phyloP scores from a whole-genome alignment of 257 asterid genomes.

The Solanum bulbocastanum region DNA sequence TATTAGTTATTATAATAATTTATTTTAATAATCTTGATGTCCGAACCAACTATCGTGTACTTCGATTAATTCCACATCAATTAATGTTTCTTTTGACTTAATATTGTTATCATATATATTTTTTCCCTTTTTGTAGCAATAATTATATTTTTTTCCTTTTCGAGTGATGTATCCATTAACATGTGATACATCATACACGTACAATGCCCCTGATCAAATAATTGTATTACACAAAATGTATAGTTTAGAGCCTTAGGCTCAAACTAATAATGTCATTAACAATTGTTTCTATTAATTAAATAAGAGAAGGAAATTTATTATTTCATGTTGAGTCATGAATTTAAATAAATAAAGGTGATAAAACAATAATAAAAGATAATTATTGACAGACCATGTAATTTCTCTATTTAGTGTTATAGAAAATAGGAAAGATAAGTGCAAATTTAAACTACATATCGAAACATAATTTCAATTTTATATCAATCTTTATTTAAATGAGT shows the following conservation, averaged over 20 bases:
- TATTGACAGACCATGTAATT: neutral
- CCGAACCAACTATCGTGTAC: rapidly evolving
- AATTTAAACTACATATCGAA: neutral
- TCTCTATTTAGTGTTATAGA: neutral
- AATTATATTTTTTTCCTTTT: neutral
- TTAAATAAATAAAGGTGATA: too few relatives aligned
- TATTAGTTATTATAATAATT: neutral
- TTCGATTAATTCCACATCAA: rapidly evolving
- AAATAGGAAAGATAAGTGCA: too few relatives aligned
- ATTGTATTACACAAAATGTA: neutral
- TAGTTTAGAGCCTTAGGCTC: neutral
- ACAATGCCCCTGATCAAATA: neutral
- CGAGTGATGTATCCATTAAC: neutral
- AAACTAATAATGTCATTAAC: neutral
- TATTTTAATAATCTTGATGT: too few relatives aligned
- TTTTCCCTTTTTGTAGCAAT: neutral
- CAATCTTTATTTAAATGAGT: neutral
- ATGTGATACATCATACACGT: neutral
- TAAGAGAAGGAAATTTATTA: neutral
- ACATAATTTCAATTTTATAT: neutral
- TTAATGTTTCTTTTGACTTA: neutral
- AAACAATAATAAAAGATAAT: too few relatives aligned
- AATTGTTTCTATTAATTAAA: neutral
- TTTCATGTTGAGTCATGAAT: neutral
- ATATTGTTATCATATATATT: neutral